These are phyloP conservation scores for Ophiosphaerella narmari DNA, from an alignment of 2,329 filamentous ascomycete species.

Conservation along the genomic window DNA sequence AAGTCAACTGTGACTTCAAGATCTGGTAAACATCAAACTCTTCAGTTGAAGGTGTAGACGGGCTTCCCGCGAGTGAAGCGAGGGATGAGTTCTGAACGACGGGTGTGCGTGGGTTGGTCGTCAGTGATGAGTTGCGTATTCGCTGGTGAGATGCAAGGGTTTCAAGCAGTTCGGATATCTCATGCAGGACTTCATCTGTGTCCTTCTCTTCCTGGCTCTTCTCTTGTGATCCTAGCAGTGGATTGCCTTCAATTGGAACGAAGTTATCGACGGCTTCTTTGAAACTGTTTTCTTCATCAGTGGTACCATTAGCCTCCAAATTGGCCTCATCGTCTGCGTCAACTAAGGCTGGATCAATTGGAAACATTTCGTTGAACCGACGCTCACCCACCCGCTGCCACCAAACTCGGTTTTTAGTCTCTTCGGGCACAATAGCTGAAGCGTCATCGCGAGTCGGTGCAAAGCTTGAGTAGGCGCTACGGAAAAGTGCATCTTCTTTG, in stretches of 20 bases:
- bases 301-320: slow-evolving; percentile 42
- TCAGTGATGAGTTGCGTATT: slow-evolving; percentile 73
- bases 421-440: slow-evolving; percentile 69
- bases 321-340: slow-evolving; percentile 45
- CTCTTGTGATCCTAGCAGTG: slow-evolving; percentile 28
- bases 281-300: slow-evolving; percentile 43
- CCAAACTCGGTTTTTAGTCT: slow-evolving; percentile 71
- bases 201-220: slow-evolving; percentile 61
- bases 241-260: slow-evolving; percentile 32
- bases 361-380: slow-evolving; percentile 67
- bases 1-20: slow-evolving; percentile 73
- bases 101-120: slow-evolving; percentile 67
- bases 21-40: slow-evolving; percentile 69
- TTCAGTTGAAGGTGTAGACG: slow-evolving; percentile 66
- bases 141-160: slow-evolving; percentile 78
- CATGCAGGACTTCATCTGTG: slow-evolving; percentile 70
- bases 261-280: slow-evolving; percentile 47
- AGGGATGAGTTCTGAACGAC: slow-evolving; percentile 70
- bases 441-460: slow-evolving; percentile 77
- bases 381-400: slow-evolving; percentile 74
- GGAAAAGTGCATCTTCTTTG: slow-evolving; percentile 75
- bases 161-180: slow-evolving; percentile 76
- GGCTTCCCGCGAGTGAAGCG: slow-evolving; percentile 57
- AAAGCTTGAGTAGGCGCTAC: slow-evolving; percentile 79
- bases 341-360: slow-evolving; percentile 53